Conservation (phyloP, 2,329 filamentous ascomycete species). For the Aspergillus uvarum region DNA sequence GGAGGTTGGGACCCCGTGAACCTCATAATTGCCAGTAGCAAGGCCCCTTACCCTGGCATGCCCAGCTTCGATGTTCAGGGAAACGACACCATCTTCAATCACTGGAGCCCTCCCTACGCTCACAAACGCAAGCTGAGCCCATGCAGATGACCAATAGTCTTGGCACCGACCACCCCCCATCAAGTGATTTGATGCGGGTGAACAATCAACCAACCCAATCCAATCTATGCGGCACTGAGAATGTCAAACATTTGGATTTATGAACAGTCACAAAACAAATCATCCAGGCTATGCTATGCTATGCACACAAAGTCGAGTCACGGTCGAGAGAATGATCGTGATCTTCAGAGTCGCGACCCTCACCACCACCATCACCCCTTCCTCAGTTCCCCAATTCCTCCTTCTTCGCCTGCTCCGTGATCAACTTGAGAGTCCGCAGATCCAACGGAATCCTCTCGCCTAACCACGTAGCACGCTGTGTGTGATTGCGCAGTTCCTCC, state of each 20-base stretch:
- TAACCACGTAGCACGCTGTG: constrained; percentile 47
- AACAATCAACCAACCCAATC: background rate
- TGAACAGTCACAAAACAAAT: background rate
- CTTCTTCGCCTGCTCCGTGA: constrained; percentile 25
- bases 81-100: background rate
- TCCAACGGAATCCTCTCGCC: constrained; percentile 48
- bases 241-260: background rate
- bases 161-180: background rate
- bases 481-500: constrained; percentile 55
- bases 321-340: background rate
- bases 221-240: background rate
- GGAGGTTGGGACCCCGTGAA: constrained; percentile 3
- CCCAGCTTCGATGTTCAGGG: background rate
- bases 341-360: background rate
- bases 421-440: constrained; percentile 38
- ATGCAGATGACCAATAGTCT: background rate
- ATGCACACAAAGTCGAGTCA: background rate
- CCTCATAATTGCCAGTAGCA: background rate
- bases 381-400: constrained; percentile 15
- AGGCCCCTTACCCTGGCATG: background rate
- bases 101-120: background rate
- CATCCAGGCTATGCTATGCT: background rate
- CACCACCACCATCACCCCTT: background rate
- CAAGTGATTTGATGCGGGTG: background rate
- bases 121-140: background rate